Conservation (phyloP, 805 yeast species). For the Lipomyces orientalis region DNA sequence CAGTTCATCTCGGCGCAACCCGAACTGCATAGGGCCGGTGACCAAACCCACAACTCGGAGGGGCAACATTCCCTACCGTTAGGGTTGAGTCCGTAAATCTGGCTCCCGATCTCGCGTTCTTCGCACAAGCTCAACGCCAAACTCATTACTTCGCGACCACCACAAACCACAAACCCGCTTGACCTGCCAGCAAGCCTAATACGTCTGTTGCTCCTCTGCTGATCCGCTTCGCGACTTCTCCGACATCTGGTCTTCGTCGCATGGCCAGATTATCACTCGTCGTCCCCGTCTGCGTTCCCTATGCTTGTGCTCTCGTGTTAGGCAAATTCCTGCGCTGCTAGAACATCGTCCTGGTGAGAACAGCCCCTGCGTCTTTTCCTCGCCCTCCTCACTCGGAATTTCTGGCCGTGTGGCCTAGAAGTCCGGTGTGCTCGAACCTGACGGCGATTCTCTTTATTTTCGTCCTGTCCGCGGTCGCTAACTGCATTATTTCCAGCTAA, state of each 20-base stretch:
- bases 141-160: not conserved
- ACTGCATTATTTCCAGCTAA: not conserved
- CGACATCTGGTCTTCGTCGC: not conserved
- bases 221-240: not conserved
- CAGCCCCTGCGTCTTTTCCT: not conserved
- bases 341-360: constrained; percentile 6
- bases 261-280: not conserved
- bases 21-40: not conserved
- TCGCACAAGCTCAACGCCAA: not conserved
- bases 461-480: not conserved
- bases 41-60: not conserved
- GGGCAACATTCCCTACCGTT: not conserved
- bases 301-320: not conserved
- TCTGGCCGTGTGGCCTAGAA: not conserved
- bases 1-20: not conserved
- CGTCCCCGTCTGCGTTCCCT: not conserved
- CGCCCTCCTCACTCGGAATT: not conserved
- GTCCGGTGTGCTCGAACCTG: not conserved
- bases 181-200: not conserved
- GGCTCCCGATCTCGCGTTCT: not conserved
- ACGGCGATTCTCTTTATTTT: not conserved
- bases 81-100: not conserved
- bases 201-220: not conserved
- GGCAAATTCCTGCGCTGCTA: not conserved
- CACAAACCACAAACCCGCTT: not conserved